phyloP scores from a whole-genome alignment of 2,329 filamentous ascomycete species.

The Penicillium olsonii region DNA sequence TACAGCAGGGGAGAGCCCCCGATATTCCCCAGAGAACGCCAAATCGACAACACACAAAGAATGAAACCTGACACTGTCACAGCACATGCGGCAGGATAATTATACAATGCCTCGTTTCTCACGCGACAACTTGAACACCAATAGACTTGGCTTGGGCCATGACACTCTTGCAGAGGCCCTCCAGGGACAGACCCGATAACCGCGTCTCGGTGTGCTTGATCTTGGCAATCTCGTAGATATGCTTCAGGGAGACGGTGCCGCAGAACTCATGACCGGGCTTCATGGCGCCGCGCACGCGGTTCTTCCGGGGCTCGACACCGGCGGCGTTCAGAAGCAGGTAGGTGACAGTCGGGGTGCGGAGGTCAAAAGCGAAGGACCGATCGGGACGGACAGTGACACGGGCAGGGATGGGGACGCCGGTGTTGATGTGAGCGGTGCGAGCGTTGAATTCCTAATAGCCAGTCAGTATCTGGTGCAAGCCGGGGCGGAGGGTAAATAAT shows the following conservation, averaged over 20 bases:
- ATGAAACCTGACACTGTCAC: not conserved
- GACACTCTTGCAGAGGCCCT: conserved; percentile 72
- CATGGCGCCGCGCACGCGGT: conserved; percentile 72
- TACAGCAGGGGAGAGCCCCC: conserved; percentile 18
- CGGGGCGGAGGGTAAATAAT: conserved; percentile 12
- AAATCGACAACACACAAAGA: conserved; percentile 11
- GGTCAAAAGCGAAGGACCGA: conserved; percentile 87
- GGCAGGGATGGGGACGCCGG: conserved; percentile 85
- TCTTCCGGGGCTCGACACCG: conserved; percentile 69
- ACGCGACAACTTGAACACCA: conserved; percentile 71
- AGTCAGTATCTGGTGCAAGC: conserved; percentile 9
- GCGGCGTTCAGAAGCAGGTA: conserved; percentile 85
- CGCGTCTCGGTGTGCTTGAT: conserved; percentile 83
- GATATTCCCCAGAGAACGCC: conserved; percentile 25
- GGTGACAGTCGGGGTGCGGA: conserved; percentile 92
- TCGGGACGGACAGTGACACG: conserved; percentile 91
- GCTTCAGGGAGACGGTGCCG: conserved; percentile 88
- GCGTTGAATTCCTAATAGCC: conserved; percentile 89
- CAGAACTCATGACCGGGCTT: conserved; percentile 75
- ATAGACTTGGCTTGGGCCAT: conserved; percentile 76
- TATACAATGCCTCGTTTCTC: conserved; percentile 15
- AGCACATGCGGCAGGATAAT: conserved; percentile 2
- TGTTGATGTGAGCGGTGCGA: conserved; percentile 77
- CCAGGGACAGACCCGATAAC: conserved; percentile 68
- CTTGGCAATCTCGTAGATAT: conserved; percentile 95